Base-by-base conservation (phyloP, 2,329 filamentous ascomycete genomes). In the Aureobasidium sp. region DNA sequence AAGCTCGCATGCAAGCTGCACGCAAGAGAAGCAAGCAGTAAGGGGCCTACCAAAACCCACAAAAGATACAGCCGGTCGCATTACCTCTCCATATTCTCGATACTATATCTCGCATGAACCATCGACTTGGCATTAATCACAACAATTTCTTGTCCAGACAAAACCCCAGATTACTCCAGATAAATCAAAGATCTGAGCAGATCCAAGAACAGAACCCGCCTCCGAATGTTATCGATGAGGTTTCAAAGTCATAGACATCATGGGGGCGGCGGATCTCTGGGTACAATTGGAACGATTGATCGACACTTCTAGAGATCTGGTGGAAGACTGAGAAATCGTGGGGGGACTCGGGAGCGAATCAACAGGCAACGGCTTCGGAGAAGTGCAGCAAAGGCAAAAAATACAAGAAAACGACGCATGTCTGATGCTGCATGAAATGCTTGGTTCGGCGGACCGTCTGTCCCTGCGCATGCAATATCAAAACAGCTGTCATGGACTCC, bases 71-170 rank as follows among this genome's bases (percentile, higher is more conserved):
- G 15, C 8, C 29, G 43, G n/a, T 55, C 51, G 25, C n/a, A 29
- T n/a, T 29, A 29, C 27, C 27, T 29, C 27, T 29, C n/a, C n/a
- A 31, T 23, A 21, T 15, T 23, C 21, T 31, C 37, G 7, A 37
- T 46, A 49, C 40, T 46, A 35, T 35, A 35, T 46, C 53, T 57
- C 53, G 53, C 53, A 57, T 57, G 53, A 46, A 57, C 53, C 53
- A 37, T 46, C 40, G 53, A 37, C 53, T 57, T 57, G 31, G 53
- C 53, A 37, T 57, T 21, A 31, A 19, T 35, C n/a, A 57, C 5
- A 17, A 42, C 37, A 27, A 21, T 11, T 37, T 46, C 53, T 37
- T n/a, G n/a, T n/a, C 27, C 40, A 37, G 40, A 27, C n/a, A 17
- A n/a, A 29, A 23, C 29, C 37, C 38, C 40, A 45, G 27, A 35